Evolutionary conservation across 352 stramenopile species (phyloP).

Genomic region (Blastocystis sp.): DNA sequence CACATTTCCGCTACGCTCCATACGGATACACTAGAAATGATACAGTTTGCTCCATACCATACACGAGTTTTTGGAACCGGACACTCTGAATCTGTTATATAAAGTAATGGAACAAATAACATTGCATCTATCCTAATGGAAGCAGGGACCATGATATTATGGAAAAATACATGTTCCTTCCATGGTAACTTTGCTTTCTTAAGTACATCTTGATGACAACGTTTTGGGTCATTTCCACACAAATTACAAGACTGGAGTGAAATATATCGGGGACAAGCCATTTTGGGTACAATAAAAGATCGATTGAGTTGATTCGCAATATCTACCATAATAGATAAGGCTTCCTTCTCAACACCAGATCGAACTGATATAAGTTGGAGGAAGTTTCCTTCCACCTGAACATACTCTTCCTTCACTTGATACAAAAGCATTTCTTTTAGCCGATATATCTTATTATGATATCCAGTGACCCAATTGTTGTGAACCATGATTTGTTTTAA

Average conservation of each 20-base stretch:
- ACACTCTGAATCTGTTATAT: background rate
- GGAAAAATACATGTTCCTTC: constrained; percentile 64
- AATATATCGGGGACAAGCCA: background rate
- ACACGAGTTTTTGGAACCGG: background rate
- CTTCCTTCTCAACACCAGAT: background rate
- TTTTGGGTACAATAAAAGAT: constrained; percentile 1
- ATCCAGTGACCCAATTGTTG: constrained; percentile 42
- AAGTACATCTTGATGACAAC: constrained; percentile 10
- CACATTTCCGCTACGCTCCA: background rate
- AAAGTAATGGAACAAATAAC: background rate
- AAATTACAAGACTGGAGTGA: constrained; percentile 10
- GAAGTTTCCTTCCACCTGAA: background rate
- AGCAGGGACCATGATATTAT: background rate
- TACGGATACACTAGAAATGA: constrained; percentile 27
- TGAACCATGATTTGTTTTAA: constrained; percentile 27
- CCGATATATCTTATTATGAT: constrained; percentile 46
- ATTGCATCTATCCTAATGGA: background rate
- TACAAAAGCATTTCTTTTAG: constrained; percentile 61
- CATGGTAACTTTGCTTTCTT: constrained; percentile 4
- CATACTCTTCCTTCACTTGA: constrained; percentile 25
- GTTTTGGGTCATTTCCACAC: background rate
- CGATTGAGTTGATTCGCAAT: constrained; percentile 34
- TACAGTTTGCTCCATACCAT: background rate
- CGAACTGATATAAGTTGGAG: background rate
- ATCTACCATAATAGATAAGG: background rate